Conservation (phyloP, 768 basidiomycete species). For the Trametes meyenii region DNA sequence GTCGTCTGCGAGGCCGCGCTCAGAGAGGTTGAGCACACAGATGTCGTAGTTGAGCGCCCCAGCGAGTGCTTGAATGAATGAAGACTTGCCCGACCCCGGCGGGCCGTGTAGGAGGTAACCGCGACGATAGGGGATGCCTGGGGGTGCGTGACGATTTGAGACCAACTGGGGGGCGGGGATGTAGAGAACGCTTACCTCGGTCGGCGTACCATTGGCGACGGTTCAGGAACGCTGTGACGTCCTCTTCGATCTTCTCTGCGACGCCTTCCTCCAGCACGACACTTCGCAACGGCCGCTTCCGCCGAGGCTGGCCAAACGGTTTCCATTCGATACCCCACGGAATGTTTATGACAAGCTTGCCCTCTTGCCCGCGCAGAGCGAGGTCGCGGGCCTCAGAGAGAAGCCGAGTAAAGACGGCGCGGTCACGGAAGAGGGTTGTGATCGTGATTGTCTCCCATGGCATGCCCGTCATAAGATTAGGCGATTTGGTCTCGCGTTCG, state of each 20-base stretch:
- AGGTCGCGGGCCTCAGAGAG: conserved; percentile 89
- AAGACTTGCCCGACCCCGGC: conserved; percentile 97
- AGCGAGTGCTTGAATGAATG: conserved; percentile 96
- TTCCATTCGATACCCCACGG: conserved; percentile 98
- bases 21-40: conserved; percentile 92
- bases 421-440: conserved; percentile 89
- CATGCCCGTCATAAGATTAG: conserved; percentile 86
- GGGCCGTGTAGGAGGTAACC: conserved; percentile 96
- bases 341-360: conserved; percentile 94
- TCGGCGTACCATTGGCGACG: conserved; percentile 95
- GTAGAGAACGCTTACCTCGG: conserved; percentile 60
- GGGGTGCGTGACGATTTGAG: conserved; percentile 2
- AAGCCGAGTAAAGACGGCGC: conserved; percentile 74
- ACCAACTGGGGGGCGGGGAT: not conserved
- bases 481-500: conserved; percentile 90
- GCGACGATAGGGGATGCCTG: conserved; percentile 95
- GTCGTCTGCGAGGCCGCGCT: conserved; percentile 95
- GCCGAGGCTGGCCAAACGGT: conserved; percentile 90
- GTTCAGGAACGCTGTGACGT: conserved; percentile 79
- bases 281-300: conserved; percentile 83
- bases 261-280: conserved; percentile 86
- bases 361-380: conserved; percentile 84
- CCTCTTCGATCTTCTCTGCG: conserved; percentile 80
- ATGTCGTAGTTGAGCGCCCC: conserved; percentile 94
- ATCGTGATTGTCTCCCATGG: conserved; percentile 98